Conservation (phyloP, 2,329 filamentous ascomycete species). For the Stachybotrys chlorohalonatus region DNA sequence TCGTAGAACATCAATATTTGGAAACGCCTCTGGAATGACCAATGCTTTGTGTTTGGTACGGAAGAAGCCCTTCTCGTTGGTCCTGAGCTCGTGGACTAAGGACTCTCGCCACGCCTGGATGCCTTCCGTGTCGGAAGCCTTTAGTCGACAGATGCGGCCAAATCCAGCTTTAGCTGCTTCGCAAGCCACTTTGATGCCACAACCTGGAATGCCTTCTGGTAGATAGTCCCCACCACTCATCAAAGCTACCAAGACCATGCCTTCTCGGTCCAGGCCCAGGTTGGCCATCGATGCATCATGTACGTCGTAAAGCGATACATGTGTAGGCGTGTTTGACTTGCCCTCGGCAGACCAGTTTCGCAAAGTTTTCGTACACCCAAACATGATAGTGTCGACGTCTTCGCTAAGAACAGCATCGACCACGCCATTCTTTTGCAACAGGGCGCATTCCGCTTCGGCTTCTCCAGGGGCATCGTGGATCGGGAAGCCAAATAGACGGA, state of each 20-base stretch:
- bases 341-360: constrained; percentile 76
- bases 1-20: constrained; percentile 65
- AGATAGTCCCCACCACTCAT: constrained; percentile 96
- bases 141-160: constrained; percentile 61
- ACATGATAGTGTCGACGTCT: constrained; percentile 97
- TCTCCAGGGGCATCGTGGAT: constrained; percentile 86
- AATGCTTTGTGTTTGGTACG: constrained; percentile 65
- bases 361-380: constrained; percentile 72
- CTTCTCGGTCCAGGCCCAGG: constrained; percentile 66
- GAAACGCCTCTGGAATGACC: constrained; percentile 71
- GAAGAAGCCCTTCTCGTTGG: constrained; percentile 79
- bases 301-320: constrained; percentile 74
- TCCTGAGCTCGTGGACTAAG: constrained; percentile 66
- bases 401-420: constrained; percentile 94
- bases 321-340: constrained; percentile 64
- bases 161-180: constrained; percentile 87
- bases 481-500: constrained; percentile 77
- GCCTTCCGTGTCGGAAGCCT: constrained; percentile 46
- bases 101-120: constrained; percentile 63
- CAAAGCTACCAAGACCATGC: constrained; percentile 88
- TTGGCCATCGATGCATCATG: constrained; percentile 33
- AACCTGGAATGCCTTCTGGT: constrained; percentile 77
- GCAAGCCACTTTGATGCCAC: constrained; percentile 79
- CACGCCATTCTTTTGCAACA: constrained; percentile 70
- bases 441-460: constrained; percentile 89